A percentile compares a stretch with the other conserved stretches of the same genome.
These are phyloP conservation scores for Ilex paraguariensis DNA, from an alignment of 305 asterid genomes.

Conservation along the genomic window DNA sequence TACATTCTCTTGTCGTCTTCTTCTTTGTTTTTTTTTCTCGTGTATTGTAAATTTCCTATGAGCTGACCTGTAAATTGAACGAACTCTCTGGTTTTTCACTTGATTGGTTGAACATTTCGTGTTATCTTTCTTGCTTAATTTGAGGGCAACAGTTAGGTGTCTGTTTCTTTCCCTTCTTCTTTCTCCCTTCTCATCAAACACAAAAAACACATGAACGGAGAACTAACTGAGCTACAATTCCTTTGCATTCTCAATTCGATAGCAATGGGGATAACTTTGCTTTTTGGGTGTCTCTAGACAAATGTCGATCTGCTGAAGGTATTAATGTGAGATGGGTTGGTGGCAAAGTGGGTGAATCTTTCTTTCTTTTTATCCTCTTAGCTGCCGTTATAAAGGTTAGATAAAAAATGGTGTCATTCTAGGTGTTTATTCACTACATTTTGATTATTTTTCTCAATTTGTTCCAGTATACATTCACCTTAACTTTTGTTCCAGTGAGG, in stretches of 20 bases:
- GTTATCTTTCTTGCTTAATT: background rate
- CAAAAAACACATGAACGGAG: background rate
- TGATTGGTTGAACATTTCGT: background rate
- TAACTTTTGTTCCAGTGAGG: conserved; percentile 19
- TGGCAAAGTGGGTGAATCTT: background rate
- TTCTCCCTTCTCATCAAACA: background rate
- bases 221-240: too few species aligned
- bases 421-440: background rate
- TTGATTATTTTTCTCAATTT: background rate
- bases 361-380: too few species aligned
- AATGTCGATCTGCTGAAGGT: background rate
- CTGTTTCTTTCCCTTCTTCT: background rate
- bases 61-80: background rate
- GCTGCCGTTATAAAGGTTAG: background rate
- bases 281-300: too few species aligned
- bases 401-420: background rate
- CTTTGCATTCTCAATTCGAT: too few species aligned
- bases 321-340: background rate
- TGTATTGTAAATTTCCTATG: background rate
- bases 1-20: background rate
- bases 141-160: background rate
- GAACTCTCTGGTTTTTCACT: background rate
- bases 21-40: background rate
- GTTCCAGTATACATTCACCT: conserved; percentile 3
- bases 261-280: too few species aligned